These are phyloP conservation scores for Eucalyptus brandiana DNA, from an alignment of 345 rosid species.

Conservation along the genomic window DNA sequence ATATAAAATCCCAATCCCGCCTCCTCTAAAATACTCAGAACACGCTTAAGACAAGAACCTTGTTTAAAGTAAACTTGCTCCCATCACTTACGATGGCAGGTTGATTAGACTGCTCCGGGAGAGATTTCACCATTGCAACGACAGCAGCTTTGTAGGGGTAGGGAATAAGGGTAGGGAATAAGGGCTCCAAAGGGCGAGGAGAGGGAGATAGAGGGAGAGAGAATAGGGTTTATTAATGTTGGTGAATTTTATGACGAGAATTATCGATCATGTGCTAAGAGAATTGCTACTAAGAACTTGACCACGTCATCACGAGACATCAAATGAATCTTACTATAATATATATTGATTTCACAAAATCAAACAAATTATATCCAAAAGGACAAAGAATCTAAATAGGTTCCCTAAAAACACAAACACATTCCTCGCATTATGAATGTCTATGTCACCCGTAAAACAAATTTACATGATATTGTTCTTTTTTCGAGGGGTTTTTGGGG, in stretches of 20 bases:
- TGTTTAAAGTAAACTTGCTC: not conserved
- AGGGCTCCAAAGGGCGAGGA: not conserved
- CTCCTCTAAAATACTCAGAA: not conserved
- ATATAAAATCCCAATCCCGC: not conserved
- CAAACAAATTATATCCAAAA: not conserved
- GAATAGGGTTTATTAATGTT: not conserved
- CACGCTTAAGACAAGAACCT: not conserved
- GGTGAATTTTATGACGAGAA: not conserved
- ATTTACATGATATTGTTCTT: not conserved
- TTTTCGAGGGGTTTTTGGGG: not conserved
- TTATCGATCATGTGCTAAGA: not conserved
- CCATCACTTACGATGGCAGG: not conserved
- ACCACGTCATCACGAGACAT: not conserved
- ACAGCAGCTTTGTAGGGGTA: not conserved
- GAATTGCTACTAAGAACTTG: not conserved
- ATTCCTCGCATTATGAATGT: not conserved
- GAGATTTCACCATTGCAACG: not conserved
- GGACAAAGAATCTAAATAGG: not conserved
- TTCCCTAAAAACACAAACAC: not conserved
- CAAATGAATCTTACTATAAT: not conserved
- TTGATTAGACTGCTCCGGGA: not conserved
- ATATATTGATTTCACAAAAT: not conserved
- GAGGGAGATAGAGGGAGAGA: not conserved
- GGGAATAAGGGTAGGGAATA: not conserved
- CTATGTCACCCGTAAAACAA: not conserved